phyloP scores from a whole-genome alignment of 345 rosid genomes.

The Salix viminalis region DNA sequence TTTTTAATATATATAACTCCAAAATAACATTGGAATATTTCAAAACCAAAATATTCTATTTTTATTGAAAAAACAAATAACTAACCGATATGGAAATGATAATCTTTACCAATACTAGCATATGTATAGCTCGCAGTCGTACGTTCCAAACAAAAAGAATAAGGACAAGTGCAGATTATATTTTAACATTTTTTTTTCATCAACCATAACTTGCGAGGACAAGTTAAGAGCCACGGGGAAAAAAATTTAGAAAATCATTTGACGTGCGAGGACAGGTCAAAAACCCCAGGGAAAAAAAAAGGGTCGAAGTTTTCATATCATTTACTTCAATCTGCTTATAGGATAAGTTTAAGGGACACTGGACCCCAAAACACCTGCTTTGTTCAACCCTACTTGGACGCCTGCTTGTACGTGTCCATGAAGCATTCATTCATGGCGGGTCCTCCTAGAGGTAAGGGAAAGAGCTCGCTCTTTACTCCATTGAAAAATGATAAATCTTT shows the following conservation, averaged over 20 bases:
- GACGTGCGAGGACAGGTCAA: no score
- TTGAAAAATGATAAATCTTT: no score
- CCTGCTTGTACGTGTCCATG: neutral
- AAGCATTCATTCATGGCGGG: neutral
- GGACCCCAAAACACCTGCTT: neutral
- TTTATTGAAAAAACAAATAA: no score
- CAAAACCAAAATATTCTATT: no score
- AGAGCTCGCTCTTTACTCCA: neutral
- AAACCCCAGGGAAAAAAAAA: no score
- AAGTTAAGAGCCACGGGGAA: no score
- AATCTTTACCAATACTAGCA: no score
- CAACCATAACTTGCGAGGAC: neutral
- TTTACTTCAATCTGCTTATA: neutral
- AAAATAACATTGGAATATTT: no score
- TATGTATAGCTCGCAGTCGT: neutral
- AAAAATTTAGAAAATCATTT: no score
- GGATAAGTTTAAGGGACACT: neutral
- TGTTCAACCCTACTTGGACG: neutral
- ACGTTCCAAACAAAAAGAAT: neutral
- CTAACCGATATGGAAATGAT: no score
- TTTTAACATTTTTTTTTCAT: no score
- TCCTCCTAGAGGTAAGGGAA: neutral
- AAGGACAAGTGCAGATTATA: neutral
- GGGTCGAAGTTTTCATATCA: neutral
- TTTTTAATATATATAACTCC: no score